Base-by-base conservation (phyloP, 495 filamentous ascomycete genomes). In the Penicillium paradoxum region DNA sequence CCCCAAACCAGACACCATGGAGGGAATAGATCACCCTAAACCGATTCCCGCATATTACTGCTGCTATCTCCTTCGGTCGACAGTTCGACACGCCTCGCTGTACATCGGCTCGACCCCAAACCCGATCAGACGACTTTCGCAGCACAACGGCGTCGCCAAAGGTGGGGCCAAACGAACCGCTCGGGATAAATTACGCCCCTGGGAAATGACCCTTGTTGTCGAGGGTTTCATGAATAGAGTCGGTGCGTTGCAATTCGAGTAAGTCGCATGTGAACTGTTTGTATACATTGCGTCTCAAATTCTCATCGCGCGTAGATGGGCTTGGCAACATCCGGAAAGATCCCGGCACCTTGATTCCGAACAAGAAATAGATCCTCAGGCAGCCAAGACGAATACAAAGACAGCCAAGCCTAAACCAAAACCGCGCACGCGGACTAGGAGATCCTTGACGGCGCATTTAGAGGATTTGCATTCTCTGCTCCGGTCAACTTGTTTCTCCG, bases 231-330 rank as follows among this genome's bases (percentile, higher is more conserved):
- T 88, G 13, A 90, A 85, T 48, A 83, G 84, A 57, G 81, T 89
- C 17, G 90, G 89, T 2, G 93, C 95, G 3, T 69, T 98, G 54
- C 93, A 97, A 62, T 98, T 98, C 60, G 93, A 98, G 89, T 96
- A 79, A 56, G 87, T 57, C 36, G 22, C n/a, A 37, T 8, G 43
- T 33, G 27, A n/a, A 32, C 22, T 40, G 24, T 30, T 46, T 53
- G 32, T 49, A 33, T 47, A 44, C 9, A 44, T 32, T 36, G 45
- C 14, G 24, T 33, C 17, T 32, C 40, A 45, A 40, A 37, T 56
- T 50, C 50, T 53, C 33, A 54, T 43, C 15, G 27, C 18, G 38
- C 9, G 13, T 49, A 93, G 89, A 79, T 97, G 92, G 92, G 92
- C 92, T 30, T 90, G 92, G 79, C 90, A 88, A 56, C 88, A 97